phyloP scores from a whole-genome alignment of 768 basidiomycete genomes.

The Pisolithus sp. region DNA sequence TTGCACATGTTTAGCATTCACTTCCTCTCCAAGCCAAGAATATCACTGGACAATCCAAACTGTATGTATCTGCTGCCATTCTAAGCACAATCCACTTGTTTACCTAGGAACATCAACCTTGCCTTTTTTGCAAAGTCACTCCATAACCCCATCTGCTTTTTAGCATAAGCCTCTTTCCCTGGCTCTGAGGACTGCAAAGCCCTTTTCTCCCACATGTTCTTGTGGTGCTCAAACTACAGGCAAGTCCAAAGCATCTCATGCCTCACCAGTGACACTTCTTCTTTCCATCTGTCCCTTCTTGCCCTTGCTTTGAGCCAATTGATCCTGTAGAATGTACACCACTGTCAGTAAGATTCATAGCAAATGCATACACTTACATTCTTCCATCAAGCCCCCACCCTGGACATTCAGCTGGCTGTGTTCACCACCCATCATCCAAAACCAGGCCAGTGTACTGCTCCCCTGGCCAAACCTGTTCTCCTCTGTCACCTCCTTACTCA shows the following conservation, averaged over 20 bases:
- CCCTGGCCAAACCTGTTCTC: neutral
- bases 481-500: neutral
- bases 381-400: neutral
- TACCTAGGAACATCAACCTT: too few relatives aligned
- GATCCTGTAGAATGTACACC: slow-evolving; percentile 3
- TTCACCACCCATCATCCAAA: too few relatives aligned
- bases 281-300: slow-evolving; percentile 11
- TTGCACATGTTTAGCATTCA: too few relatives aligned
- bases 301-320: slow-evolving; percentile 12
- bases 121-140: too few relatives aligned
- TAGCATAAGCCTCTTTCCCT: too few relatives aligned
- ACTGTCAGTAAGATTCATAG: neutral
- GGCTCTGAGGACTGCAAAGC: too few relatives aligned
- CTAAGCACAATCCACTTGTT: too few relatives aligned
- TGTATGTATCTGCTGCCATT: too few relatives aligned
- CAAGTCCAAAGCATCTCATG: slow-evolving; percentile 16
- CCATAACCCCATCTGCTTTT: too few relatives aligned
- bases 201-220: too few relatives aligned
- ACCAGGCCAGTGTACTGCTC: neutral
- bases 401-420: neutral
- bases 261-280: slow-evolving; percentile 10
- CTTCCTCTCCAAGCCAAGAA: too few relatives aligned
- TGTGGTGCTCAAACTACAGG: slow-evolving; percentile 3
- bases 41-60: too few relatives aligned
- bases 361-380: neutral